Evolutionary conservation across 2,329 filamentous ascomycete genomes (phyloP).

Genomic region (Fusarium multiceps): DNA sequence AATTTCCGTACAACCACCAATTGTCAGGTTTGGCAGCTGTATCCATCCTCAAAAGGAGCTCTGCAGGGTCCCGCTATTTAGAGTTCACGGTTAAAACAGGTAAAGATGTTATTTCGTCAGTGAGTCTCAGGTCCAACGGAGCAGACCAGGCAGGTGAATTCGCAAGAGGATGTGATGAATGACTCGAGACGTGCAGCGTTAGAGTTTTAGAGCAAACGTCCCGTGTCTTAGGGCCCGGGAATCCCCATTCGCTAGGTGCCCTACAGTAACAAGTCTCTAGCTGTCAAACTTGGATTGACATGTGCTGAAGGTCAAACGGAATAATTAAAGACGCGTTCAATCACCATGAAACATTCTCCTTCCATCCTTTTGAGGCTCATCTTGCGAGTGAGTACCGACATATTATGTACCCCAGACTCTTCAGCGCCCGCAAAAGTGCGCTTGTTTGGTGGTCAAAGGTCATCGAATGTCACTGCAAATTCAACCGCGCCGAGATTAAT

Average conservation of each 20-base stretch:
- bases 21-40: neutral
- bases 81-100: conserved; percentile 4
- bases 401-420: neutral
- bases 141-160: neutral
- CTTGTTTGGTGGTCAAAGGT: neutral
- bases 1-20: neutral
- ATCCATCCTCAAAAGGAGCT: conserved; percentile 1
- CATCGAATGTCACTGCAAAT: neutral
- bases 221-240: neutral
- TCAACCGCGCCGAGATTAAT: neutral
- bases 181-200: conserved; percentile 5
- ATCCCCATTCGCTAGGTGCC: neutral
- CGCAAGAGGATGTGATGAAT: neutral
- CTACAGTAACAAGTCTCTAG: neutral
- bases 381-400: neutral
- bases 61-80: conserved; percentile 14
- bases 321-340: neutral
- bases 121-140: neutral
- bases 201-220: neutral
- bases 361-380: neutral
- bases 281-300: neutral
- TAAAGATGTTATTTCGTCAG: neutral
- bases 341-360: neutral
- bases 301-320: neutral
- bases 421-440: neutral